phyloP scores from a whole-genome alignment of 1,139 yeast species.

The Protomyces arabidopsidicola region DNA sequence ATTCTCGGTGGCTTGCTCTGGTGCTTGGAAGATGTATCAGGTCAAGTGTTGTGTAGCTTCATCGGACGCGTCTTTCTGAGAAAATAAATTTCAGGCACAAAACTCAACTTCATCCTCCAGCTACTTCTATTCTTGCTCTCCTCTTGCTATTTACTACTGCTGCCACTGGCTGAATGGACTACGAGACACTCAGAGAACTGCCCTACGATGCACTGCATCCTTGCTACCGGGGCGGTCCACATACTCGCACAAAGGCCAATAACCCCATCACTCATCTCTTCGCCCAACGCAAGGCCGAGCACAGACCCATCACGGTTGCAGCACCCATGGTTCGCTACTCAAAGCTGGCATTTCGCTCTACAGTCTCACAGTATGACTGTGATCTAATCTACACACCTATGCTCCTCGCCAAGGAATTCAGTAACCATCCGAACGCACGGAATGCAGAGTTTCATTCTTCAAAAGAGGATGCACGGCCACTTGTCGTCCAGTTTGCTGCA shows the following conservation, averaged over 20 bases:
- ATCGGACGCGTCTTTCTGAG: no score
- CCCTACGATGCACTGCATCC: not conserved
- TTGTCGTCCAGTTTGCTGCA: constrained; percentile 87
- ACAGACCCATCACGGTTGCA: constrained; percentile 68
- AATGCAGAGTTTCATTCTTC: constrained; percentile 81
- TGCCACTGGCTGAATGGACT: not conserved
- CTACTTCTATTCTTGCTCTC: no score
- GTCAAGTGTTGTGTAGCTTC: no score
- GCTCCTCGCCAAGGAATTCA: constrained; percentile 94
- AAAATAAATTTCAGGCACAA: no score
- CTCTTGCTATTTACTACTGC: not conserved
- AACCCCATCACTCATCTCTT: constrained; percentile 57
- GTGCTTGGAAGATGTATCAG: no score
- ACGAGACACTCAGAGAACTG: not conserved
- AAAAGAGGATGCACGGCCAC: constrained; percentile 45
- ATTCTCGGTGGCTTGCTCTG: no score
- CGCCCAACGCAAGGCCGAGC: constrained; percentile 45
- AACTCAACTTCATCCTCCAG: no score
- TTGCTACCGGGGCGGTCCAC: not conserved
- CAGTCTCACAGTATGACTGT: constrained; percentile 65
- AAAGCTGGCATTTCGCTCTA: constrained; percentile 81
- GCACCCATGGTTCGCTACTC: constrained; percentile 99
- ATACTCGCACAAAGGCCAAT: constrained; percentile 25
- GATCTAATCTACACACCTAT: constrained; percentile 92
- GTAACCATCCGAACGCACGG: constrained; percentile 75